Conservation (phyloP, 345 rosid genomes). For the Leavenworthia alabamica region DNA sequence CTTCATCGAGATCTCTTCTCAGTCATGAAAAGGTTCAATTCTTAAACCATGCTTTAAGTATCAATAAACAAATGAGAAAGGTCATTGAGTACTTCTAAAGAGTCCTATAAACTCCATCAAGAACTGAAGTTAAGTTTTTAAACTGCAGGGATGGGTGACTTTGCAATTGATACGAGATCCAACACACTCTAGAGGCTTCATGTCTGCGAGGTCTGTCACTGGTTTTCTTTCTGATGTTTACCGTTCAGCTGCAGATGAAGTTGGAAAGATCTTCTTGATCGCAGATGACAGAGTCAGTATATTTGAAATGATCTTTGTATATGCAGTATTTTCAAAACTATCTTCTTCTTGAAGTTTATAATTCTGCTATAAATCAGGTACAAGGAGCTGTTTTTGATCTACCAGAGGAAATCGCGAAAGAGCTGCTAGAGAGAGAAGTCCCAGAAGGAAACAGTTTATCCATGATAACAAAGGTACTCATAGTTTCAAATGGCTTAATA, state of each 20-base stretch:
- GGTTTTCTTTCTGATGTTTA: conserved; percentile 88
- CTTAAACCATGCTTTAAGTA: background rate
- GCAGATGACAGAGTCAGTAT: conserved; percentile 78
- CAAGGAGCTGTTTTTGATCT: conserved; percentile 98
- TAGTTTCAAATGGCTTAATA: no score
- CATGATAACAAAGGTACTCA: conserved; percentile 64
- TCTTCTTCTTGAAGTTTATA: background rate
- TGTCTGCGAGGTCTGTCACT: conserved; percentile 84
- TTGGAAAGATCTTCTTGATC: conserved; percentile 76
- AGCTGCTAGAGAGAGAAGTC: conserved; percentile 54
- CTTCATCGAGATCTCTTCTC: conserved; percentile 88
- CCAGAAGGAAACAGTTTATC: conserved; percentile 78
- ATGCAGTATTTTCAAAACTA: background rate
- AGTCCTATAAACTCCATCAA: no score
- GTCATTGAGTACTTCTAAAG: no score
- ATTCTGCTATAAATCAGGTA: conserved; percentile 44
- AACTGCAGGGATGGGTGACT: conserved; percentile 77
- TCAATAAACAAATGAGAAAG: background rate
- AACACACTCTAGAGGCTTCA: conserved; percentile 51
- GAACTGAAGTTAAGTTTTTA: conserved; percentile 19
- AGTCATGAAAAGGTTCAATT: conserved; percentile 76
- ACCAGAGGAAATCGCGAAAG: conserved; percentile 88
- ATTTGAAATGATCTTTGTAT: background rate
- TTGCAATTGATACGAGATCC: conserved; percentile 82
- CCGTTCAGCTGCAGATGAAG: conserved; percentile 81